phyloP scores from a whole-genome alignment of 306 rosid species.

The Fagus sylvatica region DNA sequence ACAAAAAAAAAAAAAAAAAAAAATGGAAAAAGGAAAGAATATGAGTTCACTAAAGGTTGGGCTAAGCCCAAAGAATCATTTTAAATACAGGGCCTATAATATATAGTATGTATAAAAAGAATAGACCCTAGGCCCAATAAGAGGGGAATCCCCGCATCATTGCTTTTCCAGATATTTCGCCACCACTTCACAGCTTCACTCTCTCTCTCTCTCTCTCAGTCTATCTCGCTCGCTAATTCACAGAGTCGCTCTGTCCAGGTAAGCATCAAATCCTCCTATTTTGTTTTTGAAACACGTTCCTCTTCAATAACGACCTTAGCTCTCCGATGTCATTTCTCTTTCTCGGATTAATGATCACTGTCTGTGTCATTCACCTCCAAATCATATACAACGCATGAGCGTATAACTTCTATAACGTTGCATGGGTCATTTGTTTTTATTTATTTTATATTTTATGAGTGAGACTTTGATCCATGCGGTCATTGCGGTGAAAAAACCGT shows the following conservation, averaged over 20 bases:
- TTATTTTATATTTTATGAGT: too few relatives aligned
- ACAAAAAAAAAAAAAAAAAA: too few relatives aligned
- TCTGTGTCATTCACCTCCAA: background rate
- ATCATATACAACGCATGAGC: too few relatives aligned
- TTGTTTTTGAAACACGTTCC: background rate
- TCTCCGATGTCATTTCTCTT: background rate
- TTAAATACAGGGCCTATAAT: too few relatives aligned
- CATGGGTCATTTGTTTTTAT: too few relatives aligned
- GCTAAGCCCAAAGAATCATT: background rate
- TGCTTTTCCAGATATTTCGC: background rate
- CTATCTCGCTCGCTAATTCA: background rate
- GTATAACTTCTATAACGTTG: background rate
- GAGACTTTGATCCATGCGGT: too few relatives aligned
- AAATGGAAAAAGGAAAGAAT: too few relatives aligned
- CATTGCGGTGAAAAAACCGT: too few relatives aligned
- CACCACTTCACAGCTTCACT: too few relatives aligned
- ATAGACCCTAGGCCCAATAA: background rate
- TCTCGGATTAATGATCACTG: background rate
- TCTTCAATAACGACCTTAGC: background rate
- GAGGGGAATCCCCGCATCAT: background rate
- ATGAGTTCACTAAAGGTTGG: background rate
- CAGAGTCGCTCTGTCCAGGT: background rate
- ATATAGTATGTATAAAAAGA: too few relatives aligned
- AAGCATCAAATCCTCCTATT: background rate
- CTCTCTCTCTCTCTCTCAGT: too few relatives aligned